A percentile compares a stretch with the other conserved stretches of the same genome.
These are phyloP conservation scores for Yarrowia sp. DNA, from an alignment of 805 yeast genomes.

Conservation along the genomic window DNA sequence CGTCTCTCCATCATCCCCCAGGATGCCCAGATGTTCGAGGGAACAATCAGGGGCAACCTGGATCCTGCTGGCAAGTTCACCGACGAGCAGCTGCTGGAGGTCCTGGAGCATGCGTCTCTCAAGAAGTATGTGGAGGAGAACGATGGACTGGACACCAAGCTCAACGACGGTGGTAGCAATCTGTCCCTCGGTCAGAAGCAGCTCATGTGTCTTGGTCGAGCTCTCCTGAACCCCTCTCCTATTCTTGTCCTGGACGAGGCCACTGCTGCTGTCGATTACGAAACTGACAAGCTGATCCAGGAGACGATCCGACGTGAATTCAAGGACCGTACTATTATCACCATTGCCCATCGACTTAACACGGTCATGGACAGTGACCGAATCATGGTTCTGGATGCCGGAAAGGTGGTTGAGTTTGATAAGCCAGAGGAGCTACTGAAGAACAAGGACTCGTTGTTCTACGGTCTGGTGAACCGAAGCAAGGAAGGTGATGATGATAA, in stretches of 20 bases:
- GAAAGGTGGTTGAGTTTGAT: constrained; percentile 72
- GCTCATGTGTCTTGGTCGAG: constrained; percentile 73
- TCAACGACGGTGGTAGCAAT: constrained; percentile 72
- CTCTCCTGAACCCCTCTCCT: constrained; percentile 64
- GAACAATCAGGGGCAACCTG: constrained; percentile 69
- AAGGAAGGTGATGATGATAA: constrained; percentile 7
- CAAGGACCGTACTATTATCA: constrained; percentile 66
- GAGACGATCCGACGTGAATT: constrained; percentile 69
- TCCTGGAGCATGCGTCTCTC: constrained; percentile 56
- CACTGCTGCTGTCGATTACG: constrained; percentile 76
- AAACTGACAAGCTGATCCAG: constrained; percentile 73
- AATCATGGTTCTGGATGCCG: constrained; percentile 67
- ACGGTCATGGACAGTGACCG: constrained; percentile 78
- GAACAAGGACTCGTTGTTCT: constrained; percentile 9
- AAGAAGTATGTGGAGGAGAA: constrained; percentile 46
- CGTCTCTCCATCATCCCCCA: constrained; percentile 81
- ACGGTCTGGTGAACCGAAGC: constrained; percentile 8
- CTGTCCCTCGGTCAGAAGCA: constrained; percentile 82
- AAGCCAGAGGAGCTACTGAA: constrained; percentile 53
- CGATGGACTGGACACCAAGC: constrained; percentile 44
- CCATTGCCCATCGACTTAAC: constrained; percentile 82
- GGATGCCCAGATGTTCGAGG: constrained; percentile 82
- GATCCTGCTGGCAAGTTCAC: constrained; percentile 65
- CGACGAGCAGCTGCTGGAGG: constrained; percentile 66
- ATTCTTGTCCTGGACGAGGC: constrained; percentile 78